A percentile compares a stretch with the other conserved stretches of the same genome.
Conservation (phyloP, 768 basidiomycete species). For the Mycena crocata region DNA sequence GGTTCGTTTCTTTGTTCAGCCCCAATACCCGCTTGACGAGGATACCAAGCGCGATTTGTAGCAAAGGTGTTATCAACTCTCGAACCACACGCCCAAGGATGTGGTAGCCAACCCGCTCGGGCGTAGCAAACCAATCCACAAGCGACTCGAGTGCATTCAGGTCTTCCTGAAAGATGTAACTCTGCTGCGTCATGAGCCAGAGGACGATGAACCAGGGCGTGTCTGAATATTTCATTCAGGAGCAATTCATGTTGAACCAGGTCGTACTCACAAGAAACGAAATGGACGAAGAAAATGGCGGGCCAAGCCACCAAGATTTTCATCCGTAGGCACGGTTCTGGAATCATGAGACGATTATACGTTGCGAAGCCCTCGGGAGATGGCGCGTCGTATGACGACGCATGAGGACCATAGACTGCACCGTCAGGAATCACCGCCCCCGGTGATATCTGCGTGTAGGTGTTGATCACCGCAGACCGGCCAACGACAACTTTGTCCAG, state of each 20-base stretch:
- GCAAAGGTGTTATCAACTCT: constrained; percentile 47
- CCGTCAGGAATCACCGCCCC: constrained; percentile 51
- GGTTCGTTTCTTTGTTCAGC: constrained; percentile 42
- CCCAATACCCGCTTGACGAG: constrained; percentile 55
- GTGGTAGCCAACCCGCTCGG: constrained; percentile 52
- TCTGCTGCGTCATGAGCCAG: constrained; percentile 49
- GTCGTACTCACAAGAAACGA: constrained; percentile 47
- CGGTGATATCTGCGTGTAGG: constrained; percentile 56
- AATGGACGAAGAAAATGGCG: constrained; percentile 46
- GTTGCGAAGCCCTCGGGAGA: constrained; percentile 47
- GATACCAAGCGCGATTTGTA: constrained; percentile 52
- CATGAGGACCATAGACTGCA: constrained; percentile 57
- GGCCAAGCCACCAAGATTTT: constrained; percentile 54
- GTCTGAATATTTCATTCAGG: constrained; percentile 37
- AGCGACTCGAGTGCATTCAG: constrained; percentile 51
- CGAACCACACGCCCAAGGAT: constrained; percentile 51
- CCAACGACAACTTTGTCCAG: constrained; percentile 53
- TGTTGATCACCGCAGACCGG: constrained; percentile 51
- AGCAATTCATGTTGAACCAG: neutral
- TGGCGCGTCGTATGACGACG: constrained; percentile 43
- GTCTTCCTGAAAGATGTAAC: constrained; percentile 35
- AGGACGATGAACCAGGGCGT: constrained; percentile 55
- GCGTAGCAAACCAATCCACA: constrained; percentile 56
- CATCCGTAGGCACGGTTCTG: constrained; percentile 46
- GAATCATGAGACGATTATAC: constrained; percentile 51